Evolutionary conservation across 192 early-diverging fungal genomes (phyloP), one percentile per base, ranked within the genome.

Genomic region (Umbelopsis ramanniana): DNA sequence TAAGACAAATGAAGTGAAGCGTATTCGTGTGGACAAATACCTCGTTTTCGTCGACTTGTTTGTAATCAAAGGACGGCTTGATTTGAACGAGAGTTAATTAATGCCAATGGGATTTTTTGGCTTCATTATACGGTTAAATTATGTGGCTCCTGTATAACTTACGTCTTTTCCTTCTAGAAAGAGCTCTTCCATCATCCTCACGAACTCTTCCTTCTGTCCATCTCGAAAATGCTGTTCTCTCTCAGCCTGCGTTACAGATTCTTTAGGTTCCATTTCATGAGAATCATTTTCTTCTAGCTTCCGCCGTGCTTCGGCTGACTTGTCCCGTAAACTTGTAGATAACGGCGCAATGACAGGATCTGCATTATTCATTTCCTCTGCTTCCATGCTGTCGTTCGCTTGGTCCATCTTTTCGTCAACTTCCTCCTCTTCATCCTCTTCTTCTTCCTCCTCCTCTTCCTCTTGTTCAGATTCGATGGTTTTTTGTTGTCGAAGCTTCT

Each of bases 141-240:
- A 24, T 17, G 55, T 26, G 14, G 29, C 0, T 29, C 5, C 38
- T 4, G 37, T 21, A 60, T 38, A 48, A 69, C 78, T 80, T 70
- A 82, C 80, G 55, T 84, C 83, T 47, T 71, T 54, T 23, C 83
- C 83, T 26, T 53, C 68, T 6, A 84, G 22, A 46, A 79, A 84
- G 15, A 63, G 70, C 48, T 75, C 77, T 72, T 81, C 78, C 72
- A 84, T 70, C 21, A 84, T 66, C 37, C 76, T 69, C 4, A 82
- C 50, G 26, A 79, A 72, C 46, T 84, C 80, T 11, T 74, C 50
- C 52, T 66, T 47, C 70, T 74, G 76, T 15, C 70, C 35, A 37
- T 74, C 63, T 33, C 72, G 46, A 46, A 82, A 72, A 43, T 60
- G 68, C 29, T 71, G 38, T 45, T 45, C 55, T 52, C 70, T 53